phyloP scores from a whole-genome alignment of 768 basidiomycete species.

The Termitomyces sp. region DNA sequence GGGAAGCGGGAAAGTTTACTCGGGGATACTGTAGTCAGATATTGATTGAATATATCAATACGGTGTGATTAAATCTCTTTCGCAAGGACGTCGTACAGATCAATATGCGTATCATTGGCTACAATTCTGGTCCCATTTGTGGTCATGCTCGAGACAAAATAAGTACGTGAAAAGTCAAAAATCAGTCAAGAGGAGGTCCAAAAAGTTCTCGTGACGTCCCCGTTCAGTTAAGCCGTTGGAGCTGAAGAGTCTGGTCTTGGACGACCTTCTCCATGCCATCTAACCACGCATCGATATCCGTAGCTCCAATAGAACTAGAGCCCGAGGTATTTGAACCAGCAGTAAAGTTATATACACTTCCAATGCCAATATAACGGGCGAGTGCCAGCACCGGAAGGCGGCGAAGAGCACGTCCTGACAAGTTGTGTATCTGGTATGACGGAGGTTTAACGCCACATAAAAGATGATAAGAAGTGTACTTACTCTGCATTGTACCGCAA shows the following conservation, averaged over 20 bases:
- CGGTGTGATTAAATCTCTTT: not conserved
- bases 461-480: slow-evolving; percentile 19
- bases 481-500: slow-evolving; percentile 82
- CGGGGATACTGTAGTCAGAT: not conserved
- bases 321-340: not conserved
- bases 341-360: slow-evolving; percentile 20
- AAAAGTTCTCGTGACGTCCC: too few relatives aligned
- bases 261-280: slow-evolving; percentile 81
- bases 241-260: slow-evolving; percentile 45
- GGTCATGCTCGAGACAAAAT: too few relatives aligned
- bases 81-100: not conserved
- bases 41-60: not conserved
- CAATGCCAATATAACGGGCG: slow-evolving; percentile 69
- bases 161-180: not conserved
- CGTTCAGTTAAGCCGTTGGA: slow-evolving; percentile 34
- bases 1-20: not conserved
- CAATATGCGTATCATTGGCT: not conserved
- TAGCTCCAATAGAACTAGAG: slow-evolving; percentile 13
- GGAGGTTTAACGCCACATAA: slow-evolving; percentile 1
- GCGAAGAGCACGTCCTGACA: slow-evolving; percentile 90
- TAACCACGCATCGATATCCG: slow-evolving; percentile 69
- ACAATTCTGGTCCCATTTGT: not conserved
- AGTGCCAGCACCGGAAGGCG: slow-evolving; percentile 93
- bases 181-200: not conserved
- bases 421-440: slow-evolving; percentile 50